Base-by-base conservation (phyloP, 305 asterid species). In the Fraxinus floribunda region DNA sequence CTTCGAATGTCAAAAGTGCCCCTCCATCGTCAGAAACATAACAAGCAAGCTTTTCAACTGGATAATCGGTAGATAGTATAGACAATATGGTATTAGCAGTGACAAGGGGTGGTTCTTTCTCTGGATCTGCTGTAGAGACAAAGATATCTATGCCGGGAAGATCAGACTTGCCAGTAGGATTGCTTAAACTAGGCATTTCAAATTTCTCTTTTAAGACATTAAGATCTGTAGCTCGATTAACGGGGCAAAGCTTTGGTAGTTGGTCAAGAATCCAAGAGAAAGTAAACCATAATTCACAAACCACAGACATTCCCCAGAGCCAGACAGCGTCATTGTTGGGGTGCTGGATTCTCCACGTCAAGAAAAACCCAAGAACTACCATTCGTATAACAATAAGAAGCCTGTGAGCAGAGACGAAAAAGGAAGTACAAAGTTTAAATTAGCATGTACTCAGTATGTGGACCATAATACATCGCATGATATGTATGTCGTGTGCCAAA, bases 101-200 rank as follows among this genome's bases (percentile, higher is more conserved):
- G 85, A 93, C 97, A 7, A 93, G 95, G 36, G 95, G 95, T 0
- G 97, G 97, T 80, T 93, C 97, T 83, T 93, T 93, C 79, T 93
- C 97, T 0, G 97, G 97, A 87, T 93, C 97, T 68, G 97, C 97
- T 2, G 97, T 93, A 5, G 97, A 93, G 85, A 93, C 95, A 78
- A 91, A 93, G 78, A 93, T 76, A 80, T 93, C 95, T 77, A 91
- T 68, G 8, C 96, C 94, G 0, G 97, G 97, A 36, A 93, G 97
- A 85, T 93, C 97, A 32, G 97, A 93, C 82, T 88, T 90, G 85
- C 97, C 92, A 1, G 91, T 87, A 13, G 97, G 97, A 81, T 92
- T 92, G 89, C 52, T 76, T 9, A 79, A 90, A 60, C 16, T 89
- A 7, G 93, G 94, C 38, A 85, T 81, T 81, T 92, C 97, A 29